Evolutionary conservation across 441 rosid genomes (phyloP), one percentile per base, ranked within the genome.

Genomic region (Pelargonium australe): DNA sequence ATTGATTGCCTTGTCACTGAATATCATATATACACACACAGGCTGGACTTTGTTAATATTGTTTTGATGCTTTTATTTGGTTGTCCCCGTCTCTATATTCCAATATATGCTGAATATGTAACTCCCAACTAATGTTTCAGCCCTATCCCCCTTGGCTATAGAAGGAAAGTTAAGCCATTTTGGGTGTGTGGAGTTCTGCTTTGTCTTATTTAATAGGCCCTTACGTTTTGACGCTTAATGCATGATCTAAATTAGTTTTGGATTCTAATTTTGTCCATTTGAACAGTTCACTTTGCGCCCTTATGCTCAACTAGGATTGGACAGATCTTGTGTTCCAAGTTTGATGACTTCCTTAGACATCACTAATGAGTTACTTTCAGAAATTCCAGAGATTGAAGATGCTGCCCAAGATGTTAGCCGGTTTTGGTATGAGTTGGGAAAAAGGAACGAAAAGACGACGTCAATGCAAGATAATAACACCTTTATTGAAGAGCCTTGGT

Each of bases 231-330:
- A 12, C 14, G 19, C 10, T 19, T 57, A 57, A 57, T 57, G 23
- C 62, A 5, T 57, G 11, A 57, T 57, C 9, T 16, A 11, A 57
- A 57, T 37, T 40, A 7, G 43, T 40, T 40, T 40, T 37, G 41
- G 41, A 37, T 7, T 40, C 37, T 7, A 40, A 40, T 40, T 40
- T 40, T 1, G 7, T 7, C 1, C 43, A 40, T 40, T 37, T 64
- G 25, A 68, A 49, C 89, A 91, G 99, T 94, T 94, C 77, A 88
- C 84, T 23, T 79, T 94, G 89, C 97, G 99, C 62, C 99, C 99
- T 65, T 80, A 85, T 77, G 89, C 85, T 77, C 84, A 78, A 66
- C 86, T 87, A 31, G 96, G 99, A 72, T 77, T 85, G 41, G 96
- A 95, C 79, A 86, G 83, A 85, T 85, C 95, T 4, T 72, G 74